phyloP scores from a whole-genome alignment of 768 basidiomycete genomes.

The Leucocoprinus birnbaumii region DNA sequence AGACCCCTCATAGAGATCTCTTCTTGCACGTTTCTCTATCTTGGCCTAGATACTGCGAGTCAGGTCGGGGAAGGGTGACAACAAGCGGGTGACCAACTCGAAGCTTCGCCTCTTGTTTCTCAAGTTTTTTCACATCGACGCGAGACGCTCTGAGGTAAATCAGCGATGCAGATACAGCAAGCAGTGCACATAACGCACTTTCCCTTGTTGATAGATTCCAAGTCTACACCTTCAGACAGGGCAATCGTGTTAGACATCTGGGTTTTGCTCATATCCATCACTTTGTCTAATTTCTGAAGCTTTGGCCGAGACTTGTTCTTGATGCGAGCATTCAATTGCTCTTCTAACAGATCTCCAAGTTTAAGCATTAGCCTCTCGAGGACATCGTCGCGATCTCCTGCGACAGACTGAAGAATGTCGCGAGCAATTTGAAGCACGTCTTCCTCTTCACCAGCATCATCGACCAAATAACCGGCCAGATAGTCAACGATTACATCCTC shows the following conservation, averaged over 20 bases:
- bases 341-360: conserved; percentile 62
- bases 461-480: conserved; percentile 83
- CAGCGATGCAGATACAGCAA: conserved; percentile 13
- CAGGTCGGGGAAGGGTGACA: neutral
- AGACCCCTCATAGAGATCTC: conserved; percentile 94
- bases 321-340: conserved; percentile 55
- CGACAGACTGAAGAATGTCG: conserved; percentile 74
- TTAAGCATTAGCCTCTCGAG: conserved; percentile 66
- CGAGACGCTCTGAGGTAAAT: conserved; percentile 60
- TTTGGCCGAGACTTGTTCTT: conserved; percentile 62
- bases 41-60: conserved; percentile 60
- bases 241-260: conserved; percentile 80
- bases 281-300: conserved; percentile 76
- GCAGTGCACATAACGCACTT: conserved; percentile 50
- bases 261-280: conserved; percentile 85
- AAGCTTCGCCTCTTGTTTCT: conserved; percentile 96
- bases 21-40: conserved; percentile 90
- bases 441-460: conserved; percentile 87
- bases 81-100: conserved; percentile 42
- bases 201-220: conserved; percentile 92
- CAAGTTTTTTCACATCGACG: conserved; percentile 93
- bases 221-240: conserved; percentile 78
- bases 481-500: conserved; percentile 88
- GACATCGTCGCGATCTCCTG: conserved; percentile 53
- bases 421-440: conserved; percentile 78